Base-by-base conservation (phyloP, 768 basidiomycete genomes). In the Butyriboletus loyo region DNA sequence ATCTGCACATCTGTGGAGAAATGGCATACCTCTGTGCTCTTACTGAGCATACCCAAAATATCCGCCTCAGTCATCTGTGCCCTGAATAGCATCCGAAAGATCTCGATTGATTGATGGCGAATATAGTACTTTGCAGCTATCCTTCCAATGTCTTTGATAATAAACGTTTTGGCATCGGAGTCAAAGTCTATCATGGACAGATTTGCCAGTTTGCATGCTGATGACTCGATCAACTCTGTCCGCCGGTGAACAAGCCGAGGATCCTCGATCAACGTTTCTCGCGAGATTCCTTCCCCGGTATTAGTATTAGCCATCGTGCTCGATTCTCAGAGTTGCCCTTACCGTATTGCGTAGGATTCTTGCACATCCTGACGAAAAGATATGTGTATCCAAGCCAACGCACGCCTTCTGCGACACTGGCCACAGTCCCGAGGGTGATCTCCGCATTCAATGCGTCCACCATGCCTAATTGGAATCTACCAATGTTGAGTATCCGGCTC, bases 111-210 rank as follows among this genome's bases (percentile, higher is more conserved):
- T 39, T 81, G 73, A 66, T 92, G 73, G 19, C 88, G 83, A 64
- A 99, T 89, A 70, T 98, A 99, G 70, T 97, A 99, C 70, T 89
- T 95, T 5, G 96, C 92, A 0, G 97, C 94, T 61, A 98, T 95
- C 57, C 93, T 77, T n/a, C 97, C 97, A 3, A 96, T 71, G 57
- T 97, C 95, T n/a, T 89, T 92, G 58, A 87, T 83, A 3, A 77
- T 72, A 51, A 97, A 85, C 2, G 77, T 71, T 13, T 81, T 83
- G 5, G 74, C 77, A 1, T 66, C 66, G 32, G 72, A 66, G 61
- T 93, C 85, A 62, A 85, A 89, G 40, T 81, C 75, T 47, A 98
- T 86, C 97, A 99, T 99, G 36, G 80, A 77, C 13, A 84, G 77
- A 27, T 81, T 75, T 22, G 83, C 77, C 2, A 99, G 81, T 53